Base-by-base conservation (phyloP, 2,329 filamentous ascomycete genomes). In the Chrysoporthe puriensis region DNA sequence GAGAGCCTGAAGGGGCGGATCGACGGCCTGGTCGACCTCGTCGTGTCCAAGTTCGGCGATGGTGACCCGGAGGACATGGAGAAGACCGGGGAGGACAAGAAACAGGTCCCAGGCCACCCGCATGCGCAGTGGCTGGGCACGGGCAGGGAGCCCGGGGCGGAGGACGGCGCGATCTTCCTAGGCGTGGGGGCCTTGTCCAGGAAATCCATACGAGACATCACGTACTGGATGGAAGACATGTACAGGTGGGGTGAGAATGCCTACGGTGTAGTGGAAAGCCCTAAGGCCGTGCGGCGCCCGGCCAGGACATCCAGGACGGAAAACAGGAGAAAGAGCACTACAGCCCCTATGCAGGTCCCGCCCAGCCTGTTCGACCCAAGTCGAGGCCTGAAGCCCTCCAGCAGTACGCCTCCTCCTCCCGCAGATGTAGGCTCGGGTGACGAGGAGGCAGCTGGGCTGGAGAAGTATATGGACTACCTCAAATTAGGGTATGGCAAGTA, bases 141-240 rank as follows among this genome's bases (percentile, higher is more conserved):
- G 13, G 92, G 91, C 8, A 82, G 83, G 64, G 86, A 89, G 69
- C 88, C 92, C 3, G 83, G 85, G 1, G 85, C 90, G 9, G 87
- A 92, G 66, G 95, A 97, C 76, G 95, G 95, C 21, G 88, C 93
- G 8, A 87, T 98, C 44, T 98, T 98, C 74, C 86, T 95, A 7
- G 95, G 95, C 0, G 84, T 90, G 0, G 93, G 93, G 3, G 86
- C 88, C 8, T 77, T 98, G 57, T 90, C 91, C 14, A 85, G 88
- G 64, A 84, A 85, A 21, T 95, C 93, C 0, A 75, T 97, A 58
- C 84, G 89, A 60, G 88, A 91, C 73, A 76, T 97, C 36, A 90
- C 91, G 1, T 87, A 91, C 66, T 98, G 95, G 95, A 90, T 96
- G 84, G 92, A 96, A 77, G 91, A 92, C 74, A 84, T 97, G 2